phyloP scores from a whole-genome alignment of 148 eudicot genomes.

The Cornus florida region DNA sequence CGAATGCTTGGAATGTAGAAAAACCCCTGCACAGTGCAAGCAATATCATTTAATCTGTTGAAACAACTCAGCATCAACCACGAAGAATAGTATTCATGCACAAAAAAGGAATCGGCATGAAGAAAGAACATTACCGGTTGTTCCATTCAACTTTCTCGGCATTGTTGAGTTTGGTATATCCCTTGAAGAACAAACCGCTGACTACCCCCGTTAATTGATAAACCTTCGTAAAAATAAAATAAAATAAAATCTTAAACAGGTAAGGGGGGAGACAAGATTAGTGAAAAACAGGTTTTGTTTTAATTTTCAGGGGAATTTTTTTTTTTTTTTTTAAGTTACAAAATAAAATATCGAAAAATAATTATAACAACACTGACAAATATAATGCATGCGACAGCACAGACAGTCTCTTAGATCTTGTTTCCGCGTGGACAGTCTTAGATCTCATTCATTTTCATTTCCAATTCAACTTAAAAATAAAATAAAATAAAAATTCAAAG shows the following conservation, averaged over 20 bases:
- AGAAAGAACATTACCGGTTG: conserved; percentile 33
- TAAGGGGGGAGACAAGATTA: no score
- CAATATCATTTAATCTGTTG: neutral
- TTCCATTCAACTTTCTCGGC: conserved; percentile 49
- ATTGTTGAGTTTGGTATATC: conserved; percentile 37
- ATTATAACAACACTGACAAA: no score
- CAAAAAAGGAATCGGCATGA: neutral
- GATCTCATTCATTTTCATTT: no score
- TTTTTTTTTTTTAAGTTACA: no score
- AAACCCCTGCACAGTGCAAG: conserved; percentile 38
- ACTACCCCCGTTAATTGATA: conserved; percentile 43
- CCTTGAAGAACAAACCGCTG: conserved; percentile 36
- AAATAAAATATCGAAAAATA: no score
- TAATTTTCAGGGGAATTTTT: no score
- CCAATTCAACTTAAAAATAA: neutral
- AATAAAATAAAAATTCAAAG: neutral
- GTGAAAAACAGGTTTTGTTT: no score
- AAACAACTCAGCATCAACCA: neutral
- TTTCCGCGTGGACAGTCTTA: no score
- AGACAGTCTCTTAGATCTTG: neutral
- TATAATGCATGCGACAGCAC: neutral
- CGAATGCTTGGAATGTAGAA: conserved; percentile 55
- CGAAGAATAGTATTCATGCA: neutral
- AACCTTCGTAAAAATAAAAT: conserved; percentile 36
- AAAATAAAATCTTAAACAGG: neutral